Evolutionary conservation across 768 basidiomycete species (phyloP).

Genomic region (Psilocybe sp.): DNA sequence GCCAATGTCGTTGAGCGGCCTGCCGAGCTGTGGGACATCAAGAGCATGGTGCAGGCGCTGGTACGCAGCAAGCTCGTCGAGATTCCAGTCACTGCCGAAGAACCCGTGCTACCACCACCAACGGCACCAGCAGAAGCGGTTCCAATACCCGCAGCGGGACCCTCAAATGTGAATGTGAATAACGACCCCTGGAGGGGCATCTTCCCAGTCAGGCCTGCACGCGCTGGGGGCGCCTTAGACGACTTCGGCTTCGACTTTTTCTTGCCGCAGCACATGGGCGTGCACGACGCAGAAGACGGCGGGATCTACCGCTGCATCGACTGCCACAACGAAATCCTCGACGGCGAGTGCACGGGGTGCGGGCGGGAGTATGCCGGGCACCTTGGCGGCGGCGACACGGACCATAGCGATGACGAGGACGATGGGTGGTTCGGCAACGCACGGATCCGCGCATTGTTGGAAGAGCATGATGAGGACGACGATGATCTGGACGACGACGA

Average conservation of each 20-base stretch:
- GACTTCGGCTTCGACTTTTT: constrained; percentile 1
- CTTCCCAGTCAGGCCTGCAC: constrained; percentile 35
- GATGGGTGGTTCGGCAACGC: constrained; percentile 6
- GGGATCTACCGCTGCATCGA: constrained; percentile 74
- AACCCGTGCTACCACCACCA: constrained; percentile 9
- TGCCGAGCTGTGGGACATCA: constrained; percentile 70
- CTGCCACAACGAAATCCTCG: constrained; percentile 79
- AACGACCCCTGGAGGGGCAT: constrained; percentile 67
- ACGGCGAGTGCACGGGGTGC: constrained; percentile 62
- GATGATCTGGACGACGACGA: constrained; percentile 1
- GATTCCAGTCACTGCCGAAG: constrained; percentile 18
- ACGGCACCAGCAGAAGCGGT: too few species aligned
- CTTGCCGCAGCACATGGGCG: constrained; percentile 41
- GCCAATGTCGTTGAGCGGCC: constrained; percentile 55
- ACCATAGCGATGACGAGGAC: constrained; percentile 26
- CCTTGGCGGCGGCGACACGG: constrained; percentile 32
- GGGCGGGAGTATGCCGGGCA: constrained; percentile 60
- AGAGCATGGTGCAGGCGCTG: constrained; percentile 55
- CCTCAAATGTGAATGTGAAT: constrained; percentile 17
- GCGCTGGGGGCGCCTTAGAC: not conserved
- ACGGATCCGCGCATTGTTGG: not conserved
- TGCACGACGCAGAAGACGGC: constrained; percentile 73
- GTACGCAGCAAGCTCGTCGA: constrained; percentile 53
- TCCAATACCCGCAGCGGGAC: too few species aligned
- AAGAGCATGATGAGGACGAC: not conserved